These are phyloP conservation scores for Fusarium cyanostomum DNA, from an alignment of 2,329 filamentous ascomycete genomes.

Conservation along the genomic window DNA sequence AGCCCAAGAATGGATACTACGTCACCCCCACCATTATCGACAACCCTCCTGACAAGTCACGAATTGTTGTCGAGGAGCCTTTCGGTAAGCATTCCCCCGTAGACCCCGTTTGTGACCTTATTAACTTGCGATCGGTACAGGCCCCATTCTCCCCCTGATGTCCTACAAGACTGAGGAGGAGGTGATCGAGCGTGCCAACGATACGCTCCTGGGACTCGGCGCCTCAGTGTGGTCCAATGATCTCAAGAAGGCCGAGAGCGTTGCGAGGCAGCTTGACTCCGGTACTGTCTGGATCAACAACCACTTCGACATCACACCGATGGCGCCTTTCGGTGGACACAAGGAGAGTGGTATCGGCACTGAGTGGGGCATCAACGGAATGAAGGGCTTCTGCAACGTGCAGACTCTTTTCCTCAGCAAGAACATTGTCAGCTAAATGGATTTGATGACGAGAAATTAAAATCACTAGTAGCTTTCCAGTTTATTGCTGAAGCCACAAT, in stretches of 20 bases:
- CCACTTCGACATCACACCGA: constrained; percentile 57
- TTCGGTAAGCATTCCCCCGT: constrained; percentile 45
- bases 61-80: constrained; percentile 65
- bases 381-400: constrained; percentile 47
- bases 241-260: constrained; percentile 56
- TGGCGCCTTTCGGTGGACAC: constrained; percentile 54
- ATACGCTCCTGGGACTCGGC: constrained; percentile 62
- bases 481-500: too few species aligned
- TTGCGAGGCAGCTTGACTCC: constrained; percentile 63
- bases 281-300: constrained; percentile 69
- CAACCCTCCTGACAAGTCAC: constrained; percentile 65
- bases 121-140: not conserved
- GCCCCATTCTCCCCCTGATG: constrained; percentile 69
- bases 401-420: constrained; percentile 40
- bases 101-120: rapidly evolving
- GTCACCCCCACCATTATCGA: constrained; percentile 67
- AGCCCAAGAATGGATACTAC: constrained; percentile 60
- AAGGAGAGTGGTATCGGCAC: constrained; percentile 56
- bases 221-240: constrained; percentile 67
- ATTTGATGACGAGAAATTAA: too few species aligned
- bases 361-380: constrained; percentile 53
- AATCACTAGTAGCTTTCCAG: too few species aligned
- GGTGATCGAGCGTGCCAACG: constrained; percentile 65
- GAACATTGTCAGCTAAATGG: constrained; percentile 6
- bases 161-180: constrained; percentile 70